Evolutionary conservation across 805 yeast species (phyloP).

Genomic region (Cyberlindnera galapagoensis): DNA sequence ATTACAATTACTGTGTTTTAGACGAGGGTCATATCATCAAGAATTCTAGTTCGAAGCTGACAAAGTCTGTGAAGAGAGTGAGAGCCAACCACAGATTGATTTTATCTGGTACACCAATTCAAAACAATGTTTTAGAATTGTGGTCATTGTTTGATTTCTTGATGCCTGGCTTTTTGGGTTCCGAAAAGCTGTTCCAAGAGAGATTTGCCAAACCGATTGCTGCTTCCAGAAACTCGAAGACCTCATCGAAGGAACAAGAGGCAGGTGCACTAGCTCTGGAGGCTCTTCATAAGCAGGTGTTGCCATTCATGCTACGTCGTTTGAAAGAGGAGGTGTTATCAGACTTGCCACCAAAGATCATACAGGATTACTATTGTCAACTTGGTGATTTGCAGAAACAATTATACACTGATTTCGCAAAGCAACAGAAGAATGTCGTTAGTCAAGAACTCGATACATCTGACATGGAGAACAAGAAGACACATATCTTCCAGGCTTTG

Average conservation of each 20-base stretch:
- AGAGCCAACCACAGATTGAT: conserved; percentile 86
- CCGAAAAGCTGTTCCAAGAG: conserved; percentile 90
- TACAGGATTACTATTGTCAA: conserved; percentile 97
- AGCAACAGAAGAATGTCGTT: conserved; percentile 71
- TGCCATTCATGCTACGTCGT: conserved; percentile 94
- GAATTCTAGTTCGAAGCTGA: conserved; percentile 80
- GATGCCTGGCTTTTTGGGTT: conserved; percentile 98
- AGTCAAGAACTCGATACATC: conserved; percentile 51
- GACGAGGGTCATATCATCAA: conserved; percentile 98
- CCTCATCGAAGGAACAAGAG: conserved; percentile 89
- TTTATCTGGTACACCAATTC: conserved; percentile 96
- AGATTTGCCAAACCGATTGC: conserved; percentile 98
- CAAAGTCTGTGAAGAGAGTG: conserved; percentile 79
- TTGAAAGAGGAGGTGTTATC: conserved; percentile 92
- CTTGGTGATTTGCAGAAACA: conserved; percentile 84
- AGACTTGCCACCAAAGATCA: conserved; percentile 96
- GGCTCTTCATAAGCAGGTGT: conserved; percentile 90
- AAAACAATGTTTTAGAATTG: conserved; percentile 89
- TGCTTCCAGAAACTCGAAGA: conserved; percentile 82
- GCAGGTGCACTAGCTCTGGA: conserved; percentile 95
- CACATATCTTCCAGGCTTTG: conserved; percentile 94
- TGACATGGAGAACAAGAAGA: conserved; percentile 51
- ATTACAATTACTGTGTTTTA: conserved; percentile 88
- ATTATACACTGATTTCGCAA: conserved; percentile 83
- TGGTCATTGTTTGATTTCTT: conserved; percentile 97